phyloP scores from a whole-genome alignment of 768 basidiomycete genomes.

The Termitomyces sp. region DNA sequence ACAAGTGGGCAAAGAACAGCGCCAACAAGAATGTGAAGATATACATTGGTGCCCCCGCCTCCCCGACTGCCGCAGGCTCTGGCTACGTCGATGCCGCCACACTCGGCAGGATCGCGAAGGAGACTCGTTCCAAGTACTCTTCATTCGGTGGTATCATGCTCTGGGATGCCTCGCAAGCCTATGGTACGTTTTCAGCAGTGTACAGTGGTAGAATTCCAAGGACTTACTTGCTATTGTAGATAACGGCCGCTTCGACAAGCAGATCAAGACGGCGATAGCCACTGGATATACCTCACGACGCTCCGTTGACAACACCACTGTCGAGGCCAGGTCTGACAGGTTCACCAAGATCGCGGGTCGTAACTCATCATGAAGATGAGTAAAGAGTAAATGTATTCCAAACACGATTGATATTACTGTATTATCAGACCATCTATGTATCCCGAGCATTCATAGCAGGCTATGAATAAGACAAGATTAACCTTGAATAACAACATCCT shows the following conservation, averaged over 20 bases:
- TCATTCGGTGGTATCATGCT: slow-evolving; percentile 50
- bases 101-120: slow-evolving; percentile 31
- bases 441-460: not conserved
- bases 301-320: not conserved
- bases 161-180: slow-evolving; percentile 35
- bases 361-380: not conserved
- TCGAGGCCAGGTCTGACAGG: not conserved
- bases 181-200: slow-evolving; percentile 18
- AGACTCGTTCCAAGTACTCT: slow-evolving; percentile 38
- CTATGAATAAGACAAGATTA: not conserved
- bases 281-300: not conserved
- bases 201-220: not conserved
- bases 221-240: slow-evolving; percentile 10
- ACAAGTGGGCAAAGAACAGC: slow-evolving; percentile 49
- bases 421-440: not conserved
- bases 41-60: slow-evolving; percentile 51
- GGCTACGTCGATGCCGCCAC: slow-evolving; percentile 42
- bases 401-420: not conserved
- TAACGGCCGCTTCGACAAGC: slow-evolving; percentile 34
- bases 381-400: too few relatives aligned
- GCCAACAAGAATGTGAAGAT: slow-evolving; percentile 49
- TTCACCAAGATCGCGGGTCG: slow-evolving; percentile 1
- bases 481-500: not conserved
- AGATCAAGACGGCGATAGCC: slow-evolving; percentile 33
- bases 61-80: slow-evolving; percentile 40